Percentiles rank a stretch among this genome's conserved stretches.
Conservation (phyloP, 768 basidiomycete species). For the Trametes elegans region DNA sequence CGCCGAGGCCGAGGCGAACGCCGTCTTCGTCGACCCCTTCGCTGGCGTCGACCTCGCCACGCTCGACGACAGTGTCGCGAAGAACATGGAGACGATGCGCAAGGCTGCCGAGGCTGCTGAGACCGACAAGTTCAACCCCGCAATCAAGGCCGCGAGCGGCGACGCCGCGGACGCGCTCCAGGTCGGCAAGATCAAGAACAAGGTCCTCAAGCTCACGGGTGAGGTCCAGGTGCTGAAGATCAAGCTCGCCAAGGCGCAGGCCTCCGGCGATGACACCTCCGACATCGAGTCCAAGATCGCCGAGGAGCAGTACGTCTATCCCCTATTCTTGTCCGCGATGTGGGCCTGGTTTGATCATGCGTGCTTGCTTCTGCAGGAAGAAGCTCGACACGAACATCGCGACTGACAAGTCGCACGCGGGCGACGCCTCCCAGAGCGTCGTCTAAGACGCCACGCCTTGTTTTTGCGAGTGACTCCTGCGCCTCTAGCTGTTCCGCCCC, state of each 20-base stretch:
- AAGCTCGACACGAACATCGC: conserved; percentile 39
- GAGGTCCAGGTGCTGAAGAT: conserved; percentile 36
- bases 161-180: conserved; percentile 32
- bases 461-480: too few species aligned
- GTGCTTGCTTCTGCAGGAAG: conserved; percentile 16
- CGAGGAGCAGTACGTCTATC: conserved; percentile 29
- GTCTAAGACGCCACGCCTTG: conserved; percentile 12
- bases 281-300: conserved; percentile 27
- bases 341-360: background rate
- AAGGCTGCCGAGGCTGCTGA: conserved; percentile 37
- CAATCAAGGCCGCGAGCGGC: conserved; percentile 34
- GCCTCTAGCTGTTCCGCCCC: conserved; percentile 2
- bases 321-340: background rate
- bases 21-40: conserved; percentile 38
- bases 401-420: conserved; percentile 32
- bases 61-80: conserved; percentile 28
- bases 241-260: conserved; percentile 38
- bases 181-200: conserved; percentile 44
- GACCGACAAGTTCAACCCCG: conserved; percentile 37
- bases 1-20: conserved; percentile 35
- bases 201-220: conserved; percentile 43
- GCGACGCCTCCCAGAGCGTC: conserved; percentile 32
- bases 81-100: conserved; percentile 34
- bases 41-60: conserved; percentile 34
- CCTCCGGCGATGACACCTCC: conserved; percentile 31